Evolutionary conservation across 345 rosid genomes (phyloP).

Genomic region (Cardiospermum halicacabum): DNA sequence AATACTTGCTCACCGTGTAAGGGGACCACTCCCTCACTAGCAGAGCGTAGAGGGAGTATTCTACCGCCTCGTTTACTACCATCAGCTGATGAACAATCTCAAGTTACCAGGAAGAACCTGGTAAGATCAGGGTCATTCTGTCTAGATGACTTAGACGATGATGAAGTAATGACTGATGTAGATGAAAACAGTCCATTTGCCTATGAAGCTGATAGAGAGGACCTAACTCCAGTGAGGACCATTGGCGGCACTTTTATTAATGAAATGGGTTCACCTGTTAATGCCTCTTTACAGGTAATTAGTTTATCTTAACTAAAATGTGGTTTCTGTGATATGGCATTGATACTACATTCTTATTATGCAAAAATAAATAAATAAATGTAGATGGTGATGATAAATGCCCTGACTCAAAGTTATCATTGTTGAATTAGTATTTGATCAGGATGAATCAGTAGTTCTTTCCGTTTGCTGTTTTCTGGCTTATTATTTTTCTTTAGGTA

Average conservation of each 20-base stretch:
- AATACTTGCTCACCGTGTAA: constrained; percentile 23
- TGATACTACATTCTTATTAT: background rate
- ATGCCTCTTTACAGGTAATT: constrained; percentile 30
- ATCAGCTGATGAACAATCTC: constrained; percentile 31
- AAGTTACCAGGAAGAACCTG: constrained; percentile 26
- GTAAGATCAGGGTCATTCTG: constrained; percentile 53
- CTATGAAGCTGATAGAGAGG: constrained; percentile 27
- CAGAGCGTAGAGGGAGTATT: constrained; percentile 64
- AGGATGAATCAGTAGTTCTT: background rate
- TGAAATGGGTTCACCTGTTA: constrained; percentile 25
- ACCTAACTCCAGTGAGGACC: constrained; percentile 27
- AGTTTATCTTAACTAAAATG: background rate
- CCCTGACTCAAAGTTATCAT: background rate
- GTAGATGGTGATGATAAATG: background rate
- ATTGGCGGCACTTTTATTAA: constrained; percentile 24
- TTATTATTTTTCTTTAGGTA: background rate
- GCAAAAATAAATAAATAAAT: background rate
- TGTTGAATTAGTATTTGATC: background rate
- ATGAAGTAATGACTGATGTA: constrained; percentile 24
- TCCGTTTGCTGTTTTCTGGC: background rate
- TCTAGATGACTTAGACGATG: constrained; percentile 32
- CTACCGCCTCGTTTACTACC: constrained; percentile 49
- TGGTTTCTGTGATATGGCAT: background rate
- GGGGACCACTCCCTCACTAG: constrained; percentile 42
- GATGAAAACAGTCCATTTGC: constrained; percentile 22